Base-by-base conservation (phyloP, 2,329 filamentous ascomycete genomes). In the Calonectria naviculata region DNA sequence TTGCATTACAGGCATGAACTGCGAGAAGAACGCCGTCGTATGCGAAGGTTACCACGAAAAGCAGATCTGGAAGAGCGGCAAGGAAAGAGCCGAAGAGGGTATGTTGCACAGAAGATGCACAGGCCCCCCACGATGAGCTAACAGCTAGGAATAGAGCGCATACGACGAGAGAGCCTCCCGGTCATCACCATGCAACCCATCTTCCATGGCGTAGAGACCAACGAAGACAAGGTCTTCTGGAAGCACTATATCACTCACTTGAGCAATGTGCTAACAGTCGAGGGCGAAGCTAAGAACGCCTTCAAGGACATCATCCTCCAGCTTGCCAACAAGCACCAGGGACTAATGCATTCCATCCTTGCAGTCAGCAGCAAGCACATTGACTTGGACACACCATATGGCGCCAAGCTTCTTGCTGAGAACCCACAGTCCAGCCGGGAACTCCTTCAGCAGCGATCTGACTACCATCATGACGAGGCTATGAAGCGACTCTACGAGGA, bases 11-110 rank as follows among this genome's bases (percentile, higher is more conserved):
- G 93, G 94, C 77, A 88, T 94, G 82, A 97, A 97, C 78, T 98
- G 95, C 80, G 93, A 97, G 84, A 98, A 97, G 87, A 98, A 97
- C 81, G 94, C 95, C 10, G 94, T 97, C 15, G 91, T 95, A 15
- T 98, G 95, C 80, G 95, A 97, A 83, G 95, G 95, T 15, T 98
- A 97, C 80, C 94, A 94, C 62, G 93, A 94, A 72, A 95, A 95
- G 81, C 93, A 94, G 70, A 89, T 95, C 64, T 98, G 95, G 95
- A 94, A 92, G 82, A 95, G 94, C 79, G 94, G 95, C 31, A 94
- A 91, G 80, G 93, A 96, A 81, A 93, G 88, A 79, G 88, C 90
- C 38, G 92, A 93, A 85, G 91, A 94, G 84, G 89, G 90, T 90
- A 85, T 75, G 84, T 76, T 36, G 24, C 28, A 36, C 21, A n/a